These are phyloP conservation scores for Pichia inconspicua DNA, from an alignment of 1,139 yeast species.

Conservation along the genomic window DNA sequence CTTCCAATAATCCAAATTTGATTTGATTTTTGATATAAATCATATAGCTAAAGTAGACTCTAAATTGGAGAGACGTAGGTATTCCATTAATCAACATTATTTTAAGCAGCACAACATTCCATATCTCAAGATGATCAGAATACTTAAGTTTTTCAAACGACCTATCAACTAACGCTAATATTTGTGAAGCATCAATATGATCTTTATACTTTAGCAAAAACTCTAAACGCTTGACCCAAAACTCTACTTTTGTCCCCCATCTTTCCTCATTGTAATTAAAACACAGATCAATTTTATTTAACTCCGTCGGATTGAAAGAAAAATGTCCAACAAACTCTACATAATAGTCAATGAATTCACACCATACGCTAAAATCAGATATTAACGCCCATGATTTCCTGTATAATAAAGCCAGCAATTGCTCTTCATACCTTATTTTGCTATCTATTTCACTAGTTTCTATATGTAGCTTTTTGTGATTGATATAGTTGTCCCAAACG, in stretches of 20 bases:
- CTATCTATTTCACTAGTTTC: not conserved
- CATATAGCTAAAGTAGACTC: slow-evolving; percentile 7
- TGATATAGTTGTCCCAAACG: slow-evolving; percentile 49
- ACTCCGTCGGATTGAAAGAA: not conserved
- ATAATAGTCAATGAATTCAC: slow-evolving; percentile 5
- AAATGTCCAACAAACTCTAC: slow-evolving; percentile 1
- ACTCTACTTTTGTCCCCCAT: not conserved
- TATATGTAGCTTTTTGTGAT: slow-evolving; percentile 26
- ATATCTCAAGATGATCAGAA: slow-evolving; percentile 5
- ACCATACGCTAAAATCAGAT: not conserved
- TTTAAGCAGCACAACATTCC: slow-evolving; percentile 5
- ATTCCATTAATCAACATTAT: not conserved
- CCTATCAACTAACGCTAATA: not conserved
- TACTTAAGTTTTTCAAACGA: slow-evolving; percentile 1
- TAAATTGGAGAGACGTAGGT: not conserved
- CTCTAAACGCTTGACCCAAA: slow-evolving; percentile 3
- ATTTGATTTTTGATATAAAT: slow-evolving; percentile 5
- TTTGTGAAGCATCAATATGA: not conserved
- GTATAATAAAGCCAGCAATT: not conserved
- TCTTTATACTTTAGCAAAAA: not conserved
- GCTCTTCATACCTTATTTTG: not conserved
- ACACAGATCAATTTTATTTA: not conserved
- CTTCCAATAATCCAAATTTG: slow-evolving; percentile 1
- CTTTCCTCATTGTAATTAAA: not conserved
- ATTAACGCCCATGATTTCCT: not conserved